Evolutionary conservation across 805 yeast genomes (phyloP).

Genomic region (Pichia eremophila): DNA sequence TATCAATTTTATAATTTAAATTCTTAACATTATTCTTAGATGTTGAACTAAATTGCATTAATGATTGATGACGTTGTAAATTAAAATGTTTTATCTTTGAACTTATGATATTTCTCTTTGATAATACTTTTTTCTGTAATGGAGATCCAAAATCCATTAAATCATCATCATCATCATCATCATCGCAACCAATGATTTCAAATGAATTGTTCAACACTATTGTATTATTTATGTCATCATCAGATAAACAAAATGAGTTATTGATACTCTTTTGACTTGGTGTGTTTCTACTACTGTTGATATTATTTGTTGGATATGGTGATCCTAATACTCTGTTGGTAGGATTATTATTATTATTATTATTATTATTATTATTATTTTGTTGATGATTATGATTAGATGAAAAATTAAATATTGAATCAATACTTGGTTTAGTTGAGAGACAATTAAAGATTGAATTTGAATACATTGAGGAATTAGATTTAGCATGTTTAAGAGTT

Average conservation of each 20-base stretch:
- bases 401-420: slow-evolving; percentile 4
- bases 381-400: background rate
- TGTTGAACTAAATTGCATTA: slow-evolving; percentile 6
- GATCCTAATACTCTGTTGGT: background rate
- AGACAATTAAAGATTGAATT: slow-evolving; percentile 3
- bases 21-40: background rate
- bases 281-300: background rate
- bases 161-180: background rate
- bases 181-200: background rate
- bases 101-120: slow-evolving; percentile 11
- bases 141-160: slow-evolving; percentile 29
- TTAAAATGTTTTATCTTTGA: slow-evolving; percentile 11
- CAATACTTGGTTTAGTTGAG: slow-evolving; percentile 4
- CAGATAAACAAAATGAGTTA: slow-evolving; percentile 1
- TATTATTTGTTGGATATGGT: background rate
- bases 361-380: background rate
- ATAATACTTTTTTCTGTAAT: slow-evolving; percentile 23
- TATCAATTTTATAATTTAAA: slow-evolving; percentile 7
- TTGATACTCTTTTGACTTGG: background rate
- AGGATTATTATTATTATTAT: background rate
- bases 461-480: slow-evolving; percentile 4
- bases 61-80: slow-evolving; percentile 23
- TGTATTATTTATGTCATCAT: background rate
- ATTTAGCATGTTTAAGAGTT: slow-evolving; percentile 1
- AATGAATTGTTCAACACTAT: background rate